Conservation (phyloP, 208 protist genomes). For the Acanthamoeba triangularis region DNA sequence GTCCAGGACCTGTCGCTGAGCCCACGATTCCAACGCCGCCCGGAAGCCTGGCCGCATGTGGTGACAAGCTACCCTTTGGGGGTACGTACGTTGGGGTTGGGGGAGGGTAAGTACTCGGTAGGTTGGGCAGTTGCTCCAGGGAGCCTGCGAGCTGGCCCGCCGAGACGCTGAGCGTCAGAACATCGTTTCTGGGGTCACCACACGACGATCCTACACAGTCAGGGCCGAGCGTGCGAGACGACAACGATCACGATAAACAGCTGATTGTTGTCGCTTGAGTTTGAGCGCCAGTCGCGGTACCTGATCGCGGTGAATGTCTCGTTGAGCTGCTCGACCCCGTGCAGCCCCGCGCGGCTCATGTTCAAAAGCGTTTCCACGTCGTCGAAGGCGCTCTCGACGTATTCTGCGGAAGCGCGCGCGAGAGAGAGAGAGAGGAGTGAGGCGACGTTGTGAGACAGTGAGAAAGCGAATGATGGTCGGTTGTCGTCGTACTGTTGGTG, state of each 20-base stretch:
- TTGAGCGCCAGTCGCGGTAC: background rate
- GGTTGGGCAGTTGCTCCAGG: too few relatives aligned
- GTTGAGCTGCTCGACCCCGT: background rate
- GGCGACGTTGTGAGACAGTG: background rate
- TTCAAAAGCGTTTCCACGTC: background rate
- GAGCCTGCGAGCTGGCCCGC: too few relatives aligned
- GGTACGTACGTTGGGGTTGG: background rate
- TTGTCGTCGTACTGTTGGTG: background rate
- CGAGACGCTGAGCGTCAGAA: too few relatives aligned
- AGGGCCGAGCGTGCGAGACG: too few relatives aligned
- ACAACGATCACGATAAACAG: too few relatives aligned
- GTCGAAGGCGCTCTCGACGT: background rate
- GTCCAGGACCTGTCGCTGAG: background rate
- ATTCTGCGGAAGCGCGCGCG: background rate
- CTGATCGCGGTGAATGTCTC: background rate
- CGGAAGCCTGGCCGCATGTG: background rate
- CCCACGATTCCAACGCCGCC: background rate
- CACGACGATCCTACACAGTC: too few relatives aligned
- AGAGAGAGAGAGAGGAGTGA: too few relatives aligned
- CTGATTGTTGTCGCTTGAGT: background rate
- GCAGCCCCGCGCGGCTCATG: background rate
- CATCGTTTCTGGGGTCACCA: too few relatives aligned
- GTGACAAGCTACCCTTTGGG: background rate
- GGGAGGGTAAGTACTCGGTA: background rate
- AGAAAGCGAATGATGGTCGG: background rate